Conservation (phyloP, 208 protist species). For the Trichomonas tenax region DNA sequence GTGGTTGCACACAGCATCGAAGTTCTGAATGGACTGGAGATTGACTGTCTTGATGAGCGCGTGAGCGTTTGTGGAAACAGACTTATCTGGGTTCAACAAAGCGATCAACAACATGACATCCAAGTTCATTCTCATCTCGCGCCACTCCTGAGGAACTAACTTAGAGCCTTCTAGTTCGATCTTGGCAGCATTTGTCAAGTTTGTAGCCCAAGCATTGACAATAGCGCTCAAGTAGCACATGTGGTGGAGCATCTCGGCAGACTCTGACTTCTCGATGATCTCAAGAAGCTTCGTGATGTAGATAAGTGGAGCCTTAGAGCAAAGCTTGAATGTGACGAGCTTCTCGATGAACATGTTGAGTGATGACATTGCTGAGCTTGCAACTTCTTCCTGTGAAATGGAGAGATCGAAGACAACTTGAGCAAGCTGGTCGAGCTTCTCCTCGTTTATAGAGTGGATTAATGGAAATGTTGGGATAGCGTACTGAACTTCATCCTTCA, state of each 20-base stretch:
- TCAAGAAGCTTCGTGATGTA: not conserved
- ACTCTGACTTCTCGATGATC: not conserved
- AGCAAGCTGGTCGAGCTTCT: not conserved
- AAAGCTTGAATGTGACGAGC: not conserved
- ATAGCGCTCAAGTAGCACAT: not conserved
- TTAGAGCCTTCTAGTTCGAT: not conserved
- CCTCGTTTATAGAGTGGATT: not conserved
- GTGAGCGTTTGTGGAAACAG: not conserved
- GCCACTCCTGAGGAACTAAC: not conserved
- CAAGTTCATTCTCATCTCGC: not conserved
- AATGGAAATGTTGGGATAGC: not conserved
- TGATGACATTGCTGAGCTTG: not conserved
- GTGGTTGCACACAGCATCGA: not conserved
- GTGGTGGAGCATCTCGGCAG: too few relatives aligned
- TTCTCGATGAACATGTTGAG: not conserved
- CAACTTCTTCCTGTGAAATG: not conserved
- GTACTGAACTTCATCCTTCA: not conserved
- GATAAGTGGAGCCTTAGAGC: not conserved
- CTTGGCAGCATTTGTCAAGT: not conserved
- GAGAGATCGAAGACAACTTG: not conserved
- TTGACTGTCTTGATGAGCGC: not conserved
- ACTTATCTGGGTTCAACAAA: not conserved
- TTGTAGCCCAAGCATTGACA: not conserved
- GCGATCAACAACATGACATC: not conserved
- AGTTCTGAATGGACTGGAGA: not conserved